Percentiles rank a stretch among this genome's conserved stretches.
Evolutionary conservation across 352 stramenopile species (phyloP).

Genomic region (Globisporangium sylvaticum): DNA sequence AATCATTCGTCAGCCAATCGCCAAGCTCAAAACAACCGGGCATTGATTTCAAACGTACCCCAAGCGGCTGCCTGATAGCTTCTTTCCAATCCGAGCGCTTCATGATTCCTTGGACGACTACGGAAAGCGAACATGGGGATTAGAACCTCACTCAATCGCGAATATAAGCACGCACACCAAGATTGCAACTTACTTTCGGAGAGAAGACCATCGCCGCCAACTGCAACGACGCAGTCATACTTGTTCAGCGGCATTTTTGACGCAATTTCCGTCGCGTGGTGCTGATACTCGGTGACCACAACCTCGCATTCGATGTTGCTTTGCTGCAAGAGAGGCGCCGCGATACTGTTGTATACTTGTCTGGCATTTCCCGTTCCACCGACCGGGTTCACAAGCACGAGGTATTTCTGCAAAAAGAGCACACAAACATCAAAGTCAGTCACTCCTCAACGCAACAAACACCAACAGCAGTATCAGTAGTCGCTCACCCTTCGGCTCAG

Average conservation of each 20-base stretch:
- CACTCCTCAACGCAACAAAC: neutral
- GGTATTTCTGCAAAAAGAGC: conserved; percentile 7
- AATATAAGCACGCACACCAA: neutral
- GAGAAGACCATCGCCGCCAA: conserved; percentile 67
- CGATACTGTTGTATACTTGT: conserved; percentile 43
- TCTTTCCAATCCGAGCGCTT: conserved; percentile 51
- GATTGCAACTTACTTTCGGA: conserved; percentile 46
- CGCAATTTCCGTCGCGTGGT: conserved; percentile 55
- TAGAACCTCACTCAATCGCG: neutral
- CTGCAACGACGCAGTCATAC: conserved; percentile 63
- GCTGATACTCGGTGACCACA: conserved; percentile 43
- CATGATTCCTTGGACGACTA: conserved; percentile 78
- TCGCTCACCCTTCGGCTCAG: conserved; percentile 34
- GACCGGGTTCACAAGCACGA: conserved; percentile 65
- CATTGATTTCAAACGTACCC: conserved; percentile 27
- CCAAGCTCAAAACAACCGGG: neutral
- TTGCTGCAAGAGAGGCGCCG: conserved; percentile 50
- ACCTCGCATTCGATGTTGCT: conserved; percentile 54
- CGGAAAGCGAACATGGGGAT: neutral
- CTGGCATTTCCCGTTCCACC: conserved; percentile 50
- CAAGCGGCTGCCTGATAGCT: conserved; percentile 47
- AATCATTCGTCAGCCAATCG: neutral
- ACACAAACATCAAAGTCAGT: conserved; percentile 27
- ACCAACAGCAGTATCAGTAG: neutral
- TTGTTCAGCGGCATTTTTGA: conserved; percentile 33